phyloP scores from a whole-genome alignment of 768 basidiomycete species.

The Termitomyces sp. region DNA sequence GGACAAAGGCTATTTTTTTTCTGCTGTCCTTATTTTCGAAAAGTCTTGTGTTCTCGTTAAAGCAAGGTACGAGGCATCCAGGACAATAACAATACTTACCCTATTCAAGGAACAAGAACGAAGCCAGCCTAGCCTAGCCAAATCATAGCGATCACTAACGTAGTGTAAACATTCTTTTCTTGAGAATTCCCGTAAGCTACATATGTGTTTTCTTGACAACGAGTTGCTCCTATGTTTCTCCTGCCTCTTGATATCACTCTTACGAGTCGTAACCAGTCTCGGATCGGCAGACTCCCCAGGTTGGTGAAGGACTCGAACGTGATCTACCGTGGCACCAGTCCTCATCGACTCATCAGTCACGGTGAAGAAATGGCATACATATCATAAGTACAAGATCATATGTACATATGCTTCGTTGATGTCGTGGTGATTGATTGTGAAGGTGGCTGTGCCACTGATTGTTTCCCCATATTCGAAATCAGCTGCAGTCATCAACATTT shows the following conservation, averaged over 20 bases:
- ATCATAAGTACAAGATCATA: too few relatives aligned
- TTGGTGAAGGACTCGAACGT: too few relatives aligned
- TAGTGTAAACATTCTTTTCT: not conserved
- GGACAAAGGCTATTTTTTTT: not conserved
- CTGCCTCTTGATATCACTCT: too few relatives aligned
- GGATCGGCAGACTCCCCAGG: too few relatives aligned
- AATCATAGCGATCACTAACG: not conserved
- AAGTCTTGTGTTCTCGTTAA: too few relatives aligned
- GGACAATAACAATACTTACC: not conserved
- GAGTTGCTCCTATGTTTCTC: not conserved
- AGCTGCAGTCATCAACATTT: not conserved
- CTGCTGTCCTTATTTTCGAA: too few relatives aligned
- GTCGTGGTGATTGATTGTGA: too few relatives aligned
- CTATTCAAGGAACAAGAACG: not conserved
- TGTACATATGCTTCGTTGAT: too few relatives aligned
- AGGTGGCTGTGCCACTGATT: not conserved
- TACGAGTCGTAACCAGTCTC: too few relatives aligned
- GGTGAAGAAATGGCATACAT: too few relatives aligned
- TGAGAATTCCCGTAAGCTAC: not conserved
- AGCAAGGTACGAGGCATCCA: not conserved
- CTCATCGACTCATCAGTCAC: too few relatives aligned
- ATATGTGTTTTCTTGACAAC: not conserved
- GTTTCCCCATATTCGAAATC: slow-evolving; percentile 8
- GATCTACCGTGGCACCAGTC: too few relatives aligned
- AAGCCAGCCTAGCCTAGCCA: not conserved